These are phyloP conservation scores for Ustilago cynodontis DNA, from an alignment of 1,284 basidiomycete genomes.

Conservation along the genomic window DNA sequence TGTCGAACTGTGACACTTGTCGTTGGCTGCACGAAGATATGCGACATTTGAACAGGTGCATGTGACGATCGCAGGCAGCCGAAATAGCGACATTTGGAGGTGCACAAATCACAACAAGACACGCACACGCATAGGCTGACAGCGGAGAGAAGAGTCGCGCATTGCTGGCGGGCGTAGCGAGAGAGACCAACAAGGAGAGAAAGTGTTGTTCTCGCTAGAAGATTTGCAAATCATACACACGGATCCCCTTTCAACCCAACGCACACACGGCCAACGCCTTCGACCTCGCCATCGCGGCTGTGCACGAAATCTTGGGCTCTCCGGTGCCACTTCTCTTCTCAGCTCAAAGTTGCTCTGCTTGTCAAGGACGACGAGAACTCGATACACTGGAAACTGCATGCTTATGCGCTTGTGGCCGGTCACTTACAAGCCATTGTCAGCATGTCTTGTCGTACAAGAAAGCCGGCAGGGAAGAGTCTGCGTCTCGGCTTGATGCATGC, in stretches of 20 bases:
- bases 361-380: background rate
- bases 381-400: background rate
- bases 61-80: conserved; percentile 34
- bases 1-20: background rate
- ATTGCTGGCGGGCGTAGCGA: conserved; percentile 1
- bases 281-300: background rate
- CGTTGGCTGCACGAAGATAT: background rate
- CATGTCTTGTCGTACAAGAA: background rate
- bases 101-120: conserved; percentile 1
- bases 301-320: too few species aligned
- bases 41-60: conserved; percentile 31
- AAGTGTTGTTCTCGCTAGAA: conserved; percentile 23
- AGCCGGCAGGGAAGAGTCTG: background rate
- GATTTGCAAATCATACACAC: conserved; percentile 18
- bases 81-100: too few species aligned
- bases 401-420: too few species aligned
- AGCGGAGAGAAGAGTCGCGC: too few species aligned
- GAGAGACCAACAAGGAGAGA: too few species aligned
- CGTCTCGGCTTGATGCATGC: background rate
- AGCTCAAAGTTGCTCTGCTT: too few species aligned
- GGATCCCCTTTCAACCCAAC: background rate
- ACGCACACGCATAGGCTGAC: background rate
- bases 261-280: conserved; percentile 1
- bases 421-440: too few species aligned
- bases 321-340: too few species aligned